Evolutionary conservation across 345 rosid species (phyloP).

Genomic region (Alliaria petiolata): DNA sequence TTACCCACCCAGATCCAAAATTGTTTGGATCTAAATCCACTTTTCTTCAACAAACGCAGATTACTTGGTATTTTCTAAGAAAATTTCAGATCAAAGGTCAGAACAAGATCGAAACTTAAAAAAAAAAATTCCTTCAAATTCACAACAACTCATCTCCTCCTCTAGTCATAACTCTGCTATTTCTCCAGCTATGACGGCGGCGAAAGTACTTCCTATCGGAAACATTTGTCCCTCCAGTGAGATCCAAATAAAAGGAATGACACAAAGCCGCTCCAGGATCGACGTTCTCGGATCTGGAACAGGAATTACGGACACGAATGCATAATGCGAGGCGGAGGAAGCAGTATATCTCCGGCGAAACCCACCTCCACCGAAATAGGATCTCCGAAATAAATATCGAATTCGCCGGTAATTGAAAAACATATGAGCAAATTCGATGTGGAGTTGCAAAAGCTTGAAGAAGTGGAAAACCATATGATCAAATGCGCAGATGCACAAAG

Average conservation of each 20-base stretch:
- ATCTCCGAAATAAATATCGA: background rate
- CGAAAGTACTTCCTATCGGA: slow-evolving; percentile 67
- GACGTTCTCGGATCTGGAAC: slow-evolving; percentile 89
- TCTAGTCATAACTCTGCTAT: slow-evolving; percentile 60
- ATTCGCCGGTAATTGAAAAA: slow-evolving; percentile 22
- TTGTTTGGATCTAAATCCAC: too few species aligned
- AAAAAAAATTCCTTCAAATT: too few species aligned
- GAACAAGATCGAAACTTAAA: too few species aligned
- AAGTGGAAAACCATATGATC: slow-evolving; percentile 65
- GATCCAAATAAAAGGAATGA: slow-evolving; percentile 67
- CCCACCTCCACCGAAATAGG: background rate
- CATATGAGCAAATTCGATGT: too few species aligned
- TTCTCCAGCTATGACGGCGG: slow-evolving; percentile 50
- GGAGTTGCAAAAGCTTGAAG: slow-evolving; percentile 72
- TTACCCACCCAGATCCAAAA: too few species aligned
- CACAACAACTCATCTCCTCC: slow-evolving; percentile 42
- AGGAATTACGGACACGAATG: slow-evolving; percentile 92
- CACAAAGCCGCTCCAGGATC: slow-evolving; percentile 49
- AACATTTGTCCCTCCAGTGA: slow-evolving; percentile 87
- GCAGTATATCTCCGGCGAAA: slow-evolving; percentile 24
- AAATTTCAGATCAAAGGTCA: too few species aligned
- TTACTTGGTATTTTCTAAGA: too few species aligned
- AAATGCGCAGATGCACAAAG: slow-evolving; percentile 72
- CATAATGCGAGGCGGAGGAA: slow-evolving; percentile 65
- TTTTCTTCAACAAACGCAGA: too few species aligned